Evolutionary conservation across 2,329 filamentous ascomycete species (phyloP).

Genomic region (Colletotrichum musicola): DNA sequence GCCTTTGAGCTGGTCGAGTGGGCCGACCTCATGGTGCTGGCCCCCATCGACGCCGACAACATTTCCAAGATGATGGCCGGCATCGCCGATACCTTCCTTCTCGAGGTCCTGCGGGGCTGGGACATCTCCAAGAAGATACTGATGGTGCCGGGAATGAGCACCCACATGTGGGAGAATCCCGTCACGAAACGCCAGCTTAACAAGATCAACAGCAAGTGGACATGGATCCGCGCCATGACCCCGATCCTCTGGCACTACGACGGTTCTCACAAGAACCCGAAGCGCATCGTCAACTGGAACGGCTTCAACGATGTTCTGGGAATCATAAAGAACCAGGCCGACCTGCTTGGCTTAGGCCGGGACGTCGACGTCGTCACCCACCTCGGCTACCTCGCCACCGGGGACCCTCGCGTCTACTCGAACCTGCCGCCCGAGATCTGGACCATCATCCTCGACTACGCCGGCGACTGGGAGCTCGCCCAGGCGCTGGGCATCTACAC

Average conservation of each 20-base stretch:
- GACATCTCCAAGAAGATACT: constrained; percentile 87
- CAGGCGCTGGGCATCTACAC: constrained; percentile 85
- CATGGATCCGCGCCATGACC: constrained; percentile 85
- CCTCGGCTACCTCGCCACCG: constrained; percentile 50
- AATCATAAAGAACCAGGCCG: constrained; percentile 82
- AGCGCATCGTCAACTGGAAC: constrained; percentile 71
- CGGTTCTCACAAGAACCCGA: constrained; percentile 57
- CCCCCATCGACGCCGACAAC: constrained; percentile 86
- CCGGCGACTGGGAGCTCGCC: constrained; percentile 92
- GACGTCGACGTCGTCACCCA: constrained; percentile 71
- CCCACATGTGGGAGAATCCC: constrained; percentile 89
- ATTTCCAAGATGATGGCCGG: constrained; percentile 90
- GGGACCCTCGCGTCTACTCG: constrained; percentile 51
- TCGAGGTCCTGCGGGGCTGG: constrained; percentile 88
- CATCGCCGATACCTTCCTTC: constrained; percentile 82
- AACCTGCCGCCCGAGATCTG: constrained; percentile 87
- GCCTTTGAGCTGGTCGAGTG: constrained; percentile 82
- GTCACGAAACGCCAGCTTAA: constrained; percentile 89
- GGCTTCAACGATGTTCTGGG: constrained; percentile 79
- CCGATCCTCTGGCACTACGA: constrained; percentile 88
- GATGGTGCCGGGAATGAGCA: constrained; percentile 89
- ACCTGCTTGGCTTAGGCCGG: constrained; percentile 79
- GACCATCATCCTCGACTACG: constrained; percentile 86
- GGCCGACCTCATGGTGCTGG: constrained; percentile 88
- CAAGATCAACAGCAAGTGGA: constrained; percentile 87